Evolutionary conservation across 2,329 filamentous ascomycete genomes (phyloP), one percentile per base, ranked within the genome.

Genomic region (Sarocladium strictum): DNA sequence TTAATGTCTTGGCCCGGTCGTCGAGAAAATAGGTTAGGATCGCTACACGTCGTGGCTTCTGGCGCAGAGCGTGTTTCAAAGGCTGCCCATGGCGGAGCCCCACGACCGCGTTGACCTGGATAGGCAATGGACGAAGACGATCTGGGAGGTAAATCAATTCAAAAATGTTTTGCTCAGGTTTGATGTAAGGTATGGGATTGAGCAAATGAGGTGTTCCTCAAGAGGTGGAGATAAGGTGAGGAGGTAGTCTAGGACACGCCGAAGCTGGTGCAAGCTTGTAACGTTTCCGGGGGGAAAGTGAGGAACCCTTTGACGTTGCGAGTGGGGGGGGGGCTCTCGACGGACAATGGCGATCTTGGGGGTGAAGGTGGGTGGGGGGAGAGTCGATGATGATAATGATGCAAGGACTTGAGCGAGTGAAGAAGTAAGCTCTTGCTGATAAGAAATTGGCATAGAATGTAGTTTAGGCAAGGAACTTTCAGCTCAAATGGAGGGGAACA

Each of bases 41-140:
- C 17, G 21, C 19, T 9, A 7, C 21, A 29, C 35, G 27, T 51
- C 47, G 47, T 51, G 47, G 47, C 47, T 51, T 35, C 17, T 51
- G 47, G 47, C 47, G 47, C 47, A 51, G 29, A 33, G 47, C 24
- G 47, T 51, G 47, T 51, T 51, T 51, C 47, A 51, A 33, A 51
- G 47, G 17, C 35, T 10, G 15, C 35, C 47, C 47, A 51, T 51
- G 47, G 15, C 29, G 27, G 47, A 51, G 47, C 27, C 27, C 47
- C 15, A n/a, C 27, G 27, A 17, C n/a, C 47, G 27, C 14, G 23
- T 14, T n/a, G 19, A 32, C 47, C 29, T 51, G 47, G 5, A 35
- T 33, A 17, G 21, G 47, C 12, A 47, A 47, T 23, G 15, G 43
- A 27, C 43, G 43, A 29, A 3, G 12, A n/a, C 14, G n/a, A 27